Conservation (phyloP, 805 yeast species). For the Starmerella khaoyaiensis region DNA sequence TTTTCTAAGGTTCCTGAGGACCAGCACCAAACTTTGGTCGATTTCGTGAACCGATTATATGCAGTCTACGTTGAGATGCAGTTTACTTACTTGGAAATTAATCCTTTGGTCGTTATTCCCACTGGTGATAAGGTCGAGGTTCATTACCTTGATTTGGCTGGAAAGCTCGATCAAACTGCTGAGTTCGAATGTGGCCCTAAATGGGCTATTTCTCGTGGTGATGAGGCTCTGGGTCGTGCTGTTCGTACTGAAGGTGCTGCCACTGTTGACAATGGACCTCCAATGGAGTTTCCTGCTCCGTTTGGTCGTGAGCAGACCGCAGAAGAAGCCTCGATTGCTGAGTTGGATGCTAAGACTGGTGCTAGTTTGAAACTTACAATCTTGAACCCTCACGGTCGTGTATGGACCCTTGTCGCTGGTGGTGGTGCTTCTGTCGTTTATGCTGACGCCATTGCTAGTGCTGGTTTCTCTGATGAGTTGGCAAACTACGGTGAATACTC, state of each 20-base stretch:
- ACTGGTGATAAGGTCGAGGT: constrained; percentile 30
- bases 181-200: constrained; percentile 39
- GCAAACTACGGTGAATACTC: constrained; percentile 39
- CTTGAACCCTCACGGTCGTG: constrained; percentile 33
- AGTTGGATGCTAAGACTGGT: constrained; percentile 37
- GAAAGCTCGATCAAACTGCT: constrained; percentile 38
- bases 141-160: constrained; percentile 37
- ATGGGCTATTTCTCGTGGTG: constrained; percentile 37
- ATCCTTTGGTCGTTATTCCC: constrained; percentile 36
- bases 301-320: constrained; percentile 35
- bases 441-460: constrained; percentile 38
- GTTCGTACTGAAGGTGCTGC: constrained; percentile 21
- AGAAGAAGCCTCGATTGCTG: constrained; percentile 38
- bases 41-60: constrained; percentile 35
- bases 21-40: constrained; percentile 32
- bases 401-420: constrained; percentile 39
- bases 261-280: constrained; percentile 35
- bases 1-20: constrained; percentile 31
- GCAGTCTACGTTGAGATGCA: constrained; percentile 37
- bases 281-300: constrained; percentile 39
- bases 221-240: constrained; percentile 30
- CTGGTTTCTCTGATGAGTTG: constrained; percentile 34
- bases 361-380: constrained; percentile 36
- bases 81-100: constrained; percentile 37
- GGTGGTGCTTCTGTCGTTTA: constrained; percentile 39